Conservation (phyloP, 305 asterid species). For the Fraxinus greggii region DNA sequence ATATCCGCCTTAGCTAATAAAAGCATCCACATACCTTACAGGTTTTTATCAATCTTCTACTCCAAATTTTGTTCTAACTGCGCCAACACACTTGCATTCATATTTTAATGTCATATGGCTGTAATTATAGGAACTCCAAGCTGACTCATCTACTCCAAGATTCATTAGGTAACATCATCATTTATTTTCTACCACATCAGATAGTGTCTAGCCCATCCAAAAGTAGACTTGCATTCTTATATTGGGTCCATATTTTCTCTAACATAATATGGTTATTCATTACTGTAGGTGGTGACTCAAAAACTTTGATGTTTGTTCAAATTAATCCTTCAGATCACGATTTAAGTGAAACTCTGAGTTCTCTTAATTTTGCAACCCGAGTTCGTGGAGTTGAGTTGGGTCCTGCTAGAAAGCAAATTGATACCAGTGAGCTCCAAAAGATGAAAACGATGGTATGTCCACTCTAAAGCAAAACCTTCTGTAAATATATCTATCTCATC, state of each 20-base stretch:
- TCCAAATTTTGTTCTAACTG: conserved; percentile 1
- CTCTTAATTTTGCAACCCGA: conserved; percentile 91
- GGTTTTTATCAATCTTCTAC: conserved; percentile 37
- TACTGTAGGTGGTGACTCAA: conserved; percentile 83
- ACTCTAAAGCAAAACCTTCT: conserved; percentile 15
- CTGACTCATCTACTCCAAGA: conserved; percentile 89
- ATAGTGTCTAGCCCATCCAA: background rate
- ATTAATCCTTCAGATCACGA: conserved; percentile 94
- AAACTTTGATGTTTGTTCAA: conserved; percentile 96
- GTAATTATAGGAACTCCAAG: conserved; percentile 68
- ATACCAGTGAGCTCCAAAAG: conserved; percentile 74
- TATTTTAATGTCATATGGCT: conserved; percentile 16
- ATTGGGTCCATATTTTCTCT: conserved; percentile 14
- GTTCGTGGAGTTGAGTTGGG: conserved; percentile 93
- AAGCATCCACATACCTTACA: conserved; percentile 95
- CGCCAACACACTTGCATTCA: background rate
- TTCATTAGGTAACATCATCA: conserved; percentile 59
- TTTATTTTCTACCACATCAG: background rate
- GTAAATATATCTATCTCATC: background rate
- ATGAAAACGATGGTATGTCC: conserved; percentile 66
- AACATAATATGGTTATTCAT: background rate
- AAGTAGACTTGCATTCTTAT: background rate
- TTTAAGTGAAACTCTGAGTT: conserved; percentile 78
- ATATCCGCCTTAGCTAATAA: conserved; percentile 91
- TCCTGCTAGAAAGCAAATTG: conserved; percentile 73